phyloP scores from a whole-genome alignment of 1,284 basidiomycete genomes.

The Chondrostereum purpureum region DNA sequence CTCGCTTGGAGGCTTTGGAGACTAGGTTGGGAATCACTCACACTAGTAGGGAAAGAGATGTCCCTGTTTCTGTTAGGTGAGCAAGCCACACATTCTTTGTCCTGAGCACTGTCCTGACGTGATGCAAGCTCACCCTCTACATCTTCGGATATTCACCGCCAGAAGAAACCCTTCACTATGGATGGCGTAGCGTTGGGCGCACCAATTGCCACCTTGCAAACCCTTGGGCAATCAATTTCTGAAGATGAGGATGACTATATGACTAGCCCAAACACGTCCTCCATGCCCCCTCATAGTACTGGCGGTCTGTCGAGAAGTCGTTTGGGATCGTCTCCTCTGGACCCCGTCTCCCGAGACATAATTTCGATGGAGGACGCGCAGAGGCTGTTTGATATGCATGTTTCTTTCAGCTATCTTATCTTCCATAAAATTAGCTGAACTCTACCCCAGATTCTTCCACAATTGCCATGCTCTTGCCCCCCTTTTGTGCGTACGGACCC shows the following conservation, averaged over 20 bases:
- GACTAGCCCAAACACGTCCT: background rate
- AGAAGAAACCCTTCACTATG: conserved; percentile 3
- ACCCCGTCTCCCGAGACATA: conserved; percentile 5
- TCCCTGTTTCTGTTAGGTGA: background rate
- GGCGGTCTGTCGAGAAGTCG: background rate
- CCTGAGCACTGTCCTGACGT: background rate
- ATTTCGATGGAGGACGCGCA: conserved; percentile 6
- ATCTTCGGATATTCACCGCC: background rate
- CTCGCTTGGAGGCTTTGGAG: conserved; percentile 3
- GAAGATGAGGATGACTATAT: background rate
- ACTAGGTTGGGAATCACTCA: no score
- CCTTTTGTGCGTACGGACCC: conserved; percentile 3
- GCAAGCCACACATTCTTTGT: background rate
- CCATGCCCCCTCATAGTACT: no score
- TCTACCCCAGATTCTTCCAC: conserved; percentile 5
- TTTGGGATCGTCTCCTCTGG: background rate
- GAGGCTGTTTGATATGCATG: conserved; percentile 7
- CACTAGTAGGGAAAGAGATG: background rate
- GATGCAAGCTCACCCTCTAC: background rate
- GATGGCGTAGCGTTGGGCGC: conserved; percentile 4
- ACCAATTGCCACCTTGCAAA: conserved; percentile 5
- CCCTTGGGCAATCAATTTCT: background rate
- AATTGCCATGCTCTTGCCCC: conserved; percentile 8
- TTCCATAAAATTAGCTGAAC: background rate
- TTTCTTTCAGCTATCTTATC: background rate